These are phyloP conservation scores for Spizellomyces sp. DNA, from an alignment of 192 early-diverging fungal genomes.

Conservation along the genomic window DNA sequence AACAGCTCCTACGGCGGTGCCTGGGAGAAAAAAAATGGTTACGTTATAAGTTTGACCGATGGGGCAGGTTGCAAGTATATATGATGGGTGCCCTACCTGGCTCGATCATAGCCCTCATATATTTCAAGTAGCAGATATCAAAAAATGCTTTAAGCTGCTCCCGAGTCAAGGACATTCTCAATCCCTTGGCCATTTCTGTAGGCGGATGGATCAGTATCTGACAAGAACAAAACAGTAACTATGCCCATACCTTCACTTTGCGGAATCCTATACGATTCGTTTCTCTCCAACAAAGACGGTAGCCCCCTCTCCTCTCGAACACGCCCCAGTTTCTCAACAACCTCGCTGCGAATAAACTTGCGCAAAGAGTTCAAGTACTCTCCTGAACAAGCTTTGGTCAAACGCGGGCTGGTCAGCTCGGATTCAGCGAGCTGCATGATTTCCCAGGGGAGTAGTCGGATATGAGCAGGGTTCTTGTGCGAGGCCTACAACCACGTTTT, in stretches of 20 bases:
- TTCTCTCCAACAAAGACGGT: conserved; percentile 6
- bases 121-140: conserved; percentile 78
- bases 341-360: conserved; percentile 56
- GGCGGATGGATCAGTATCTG: no score
- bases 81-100: conserved; percentile 61
- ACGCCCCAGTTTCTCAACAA: conserved; percentile 53
- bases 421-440: conserved; percentile 55
- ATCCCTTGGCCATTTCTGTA: neutral
- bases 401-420: conserved; percentile 50
- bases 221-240: no score
- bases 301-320: conserved; percentile 60
- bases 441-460: conserved; percentile 64
- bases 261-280: neutral
- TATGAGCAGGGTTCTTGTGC: conserved; percentile 33
- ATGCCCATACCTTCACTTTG: neutral
- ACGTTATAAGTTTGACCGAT: neutral
- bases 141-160: conserved; percentile 75
- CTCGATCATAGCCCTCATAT: conserved; percentile 88
- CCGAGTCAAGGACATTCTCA: conserved; percentile 67
- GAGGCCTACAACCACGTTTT: no score
- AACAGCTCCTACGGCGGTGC: conserved; percentile 92
- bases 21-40: conserved; percentile 9
- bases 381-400: conserved; percentile 57
- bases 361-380: conserved; percentile 65
- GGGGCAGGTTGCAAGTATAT: neutral